These are phyloP conservation scores for Lodderomyces jiufengensis DNA, from an alignment of 1,139 yeast genomes.

Conservation along the genomic window DNA sequence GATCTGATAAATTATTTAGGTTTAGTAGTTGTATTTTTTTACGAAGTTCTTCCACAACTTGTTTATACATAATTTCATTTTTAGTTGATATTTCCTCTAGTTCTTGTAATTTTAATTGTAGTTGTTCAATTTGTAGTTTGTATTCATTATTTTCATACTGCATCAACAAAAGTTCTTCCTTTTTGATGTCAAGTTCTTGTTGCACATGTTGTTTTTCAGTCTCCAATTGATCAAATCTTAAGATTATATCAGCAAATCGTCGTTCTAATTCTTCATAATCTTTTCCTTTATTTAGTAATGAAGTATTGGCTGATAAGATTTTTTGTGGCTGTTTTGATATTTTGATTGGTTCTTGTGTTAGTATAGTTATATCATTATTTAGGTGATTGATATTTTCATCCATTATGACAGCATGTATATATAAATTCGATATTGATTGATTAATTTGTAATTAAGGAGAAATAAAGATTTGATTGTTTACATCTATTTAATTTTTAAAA, in stretches of 20 bases:
- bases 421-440: too few relatives aligned
- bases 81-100: constrained; percentile 27
- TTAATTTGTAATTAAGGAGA: too few relatives aligned
- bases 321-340: too few relatives aligned
- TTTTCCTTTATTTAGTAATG: constrained; percentile 7
- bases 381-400: too few relatives aligned
- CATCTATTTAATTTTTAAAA: too few relatives aligned
- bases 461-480: too few relatives aligned
- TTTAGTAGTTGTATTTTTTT: too few relatives aligned
- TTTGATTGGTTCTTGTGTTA: constrained; percentile 6
- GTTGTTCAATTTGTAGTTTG: constrained; percentile 20
- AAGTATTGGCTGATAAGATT: not conserved
- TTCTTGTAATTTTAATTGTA: constrained; percentile 22
- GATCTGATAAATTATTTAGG: not conserved
- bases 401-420: too few relatives aligned
- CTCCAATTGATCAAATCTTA: constrained; percentile 19
- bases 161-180: constrained; percentile 18
- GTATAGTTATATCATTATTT: constrained; percentile 8
- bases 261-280: constrained; percentile 21
- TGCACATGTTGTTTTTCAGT: constrained; percentile 23
- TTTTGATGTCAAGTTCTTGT: constrained; percentile 20
- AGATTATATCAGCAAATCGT: constrained; percentile 26
- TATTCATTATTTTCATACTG: constrained; percentile 17
- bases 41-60: constrained; percentile 22
- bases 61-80: constrained; percentile 32